Evolutionary conservation across 768 basidiomycete species (phyloP), one percentile per base, ranked within the genome.

Genomic region (Leccinum longicurvipes): DNA sequence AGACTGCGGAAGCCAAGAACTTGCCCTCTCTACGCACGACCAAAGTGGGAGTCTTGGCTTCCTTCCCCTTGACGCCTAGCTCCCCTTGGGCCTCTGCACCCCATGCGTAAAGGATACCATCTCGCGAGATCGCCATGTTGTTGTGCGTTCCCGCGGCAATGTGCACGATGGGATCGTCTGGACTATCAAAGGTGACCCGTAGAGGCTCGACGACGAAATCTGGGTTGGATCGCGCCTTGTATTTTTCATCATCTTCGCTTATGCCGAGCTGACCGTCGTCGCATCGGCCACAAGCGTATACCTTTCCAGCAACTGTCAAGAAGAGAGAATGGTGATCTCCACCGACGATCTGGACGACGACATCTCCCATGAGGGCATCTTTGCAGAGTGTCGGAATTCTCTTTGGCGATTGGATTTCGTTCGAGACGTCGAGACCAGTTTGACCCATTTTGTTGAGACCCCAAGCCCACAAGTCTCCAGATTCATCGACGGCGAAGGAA

Each of bases 391-490:
- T 75, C 47, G 77, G 71, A n/a, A 93, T 83, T 52, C 79, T 82
- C 61, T 76, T 79, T 1, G 91, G 91, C 1, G 81, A 72, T 55
- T 81, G 79, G 14, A 91, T 80, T 52, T 86, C 76, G 47, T 69
- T 75, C 76, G 65, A 63, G 58, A 71, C 67, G 8, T 75, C 77
- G 0, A 87, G 85, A 29, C 89, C 90, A 1, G 83, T 84, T 71
- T 92, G 90, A 27, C 88, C 94, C 86, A 81, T 89, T 72, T 77
- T 91, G 71, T 98, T 97, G 56, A 94, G 77, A n/a, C 96, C 96
- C 96, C 96, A 98, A 12, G 84, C 93, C 86, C 87, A 98, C 9
- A 96, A 89, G 48, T 80, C 82, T 27, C 93, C 94, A 6, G 78
- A 74, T 51, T 88, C 82, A 68, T 93, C 88, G 54, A 98, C 84